phyloP scores from a whole-genome alignment of 768 basidiomycete genomes.

The Hemileccinum rubropunctum region DNA sequence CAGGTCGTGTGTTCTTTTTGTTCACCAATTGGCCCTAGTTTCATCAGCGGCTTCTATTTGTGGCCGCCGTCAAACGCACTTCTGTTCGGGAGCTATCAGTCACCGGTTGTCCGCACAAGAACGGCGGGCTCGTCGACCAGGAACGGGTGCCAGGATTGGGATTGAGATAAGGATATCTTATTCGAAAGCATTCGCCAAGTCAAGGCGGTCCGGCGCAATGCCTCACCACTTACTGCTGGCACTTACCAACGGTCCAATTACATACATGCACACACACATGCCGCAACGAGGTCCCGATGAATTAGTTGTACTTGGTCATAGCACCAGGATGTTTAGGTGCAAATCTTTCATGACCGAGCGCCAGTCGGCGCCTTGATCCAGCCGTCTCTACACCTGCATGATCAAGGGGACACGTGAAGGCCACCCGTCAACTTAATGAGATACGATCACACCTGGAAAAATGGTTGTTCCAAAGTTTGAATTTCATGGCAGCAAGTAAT shows the following conservation, averaged over 20 bases:
- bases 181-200: slow-evolving; percentile 16
- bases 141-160: slow-evolving; percentile 9
- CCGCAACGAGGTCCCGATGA: slow-evolving; percentile 20
- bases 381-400: slow-evolving; percentile 34
- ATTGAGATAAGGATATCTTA: slow-evolving; percentile 9
- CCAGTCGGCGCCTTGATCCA: slow-evolving; percentile 33
- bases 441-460: slow-evolving; percentile 28
- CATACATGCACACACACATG: slow-evolving; percentile 18
- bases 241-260: slow-evolving; percentile 21
- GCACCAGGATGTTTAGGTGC: slow-evolving; percentile 23
- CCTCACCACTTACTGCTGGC: slow-evolving; percentile 26
- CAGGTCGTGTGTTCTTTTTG: slow-evolving; percentile 7
- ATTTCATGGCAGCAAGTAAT: slow-evolving; percentile 36
- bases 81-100: slow-evolving; percentile 16
- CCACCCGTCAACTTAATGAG: slow-evolving; percentile 19
- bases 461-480: slow-evolving; percentile 35
- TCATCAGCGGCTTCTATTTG: slow-evolving; percentile 14
- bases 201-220: slow-evolving; percentile 7
- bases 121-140: slow-evolving; percentile 14
- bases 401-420: slow-evolving; percentile 18
- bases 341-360: slow-evolving; percentile 37
- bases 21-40: slow-evolving; percentile 11
- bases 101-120: slow-evolving; percentile 11
- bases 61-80: slow-evolving; percentile 8
- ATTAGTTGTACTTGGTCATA: slow-evolving; percentile 17